These are phyloP conservation scores for Tulasnella sp. DNA, from an alignment of 768 basidiomycete species.

Conservation along the genomic window DNA sequence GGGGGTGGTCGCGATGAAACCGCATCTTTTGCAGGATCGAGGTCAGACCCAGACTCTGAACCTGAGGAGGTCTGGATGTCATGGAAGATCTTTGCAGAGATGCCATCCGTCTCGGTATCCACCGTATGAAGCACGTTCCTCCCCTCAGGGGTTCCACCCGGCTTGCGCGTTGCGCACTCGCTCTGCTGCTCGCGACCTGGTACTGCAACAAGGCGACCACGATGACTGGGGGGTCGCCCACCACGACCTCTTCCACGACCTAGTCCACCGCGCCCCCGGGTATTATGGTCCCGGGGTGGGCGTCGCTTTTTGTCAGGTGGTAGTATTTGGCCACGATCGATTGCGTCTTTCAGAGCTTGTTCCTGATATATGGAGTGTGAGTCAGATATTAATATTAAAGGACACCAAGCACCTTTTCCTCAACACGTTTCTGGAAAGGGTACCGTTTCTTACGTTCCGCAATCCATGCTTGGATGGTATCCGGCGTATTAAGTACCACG, in stretches of 20 bases:
- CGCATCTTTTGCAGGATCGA: conserved; percentile 25
- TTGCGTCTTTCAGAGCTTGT: conserved; percentile 11
- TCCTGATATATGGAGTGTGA: not conserved
- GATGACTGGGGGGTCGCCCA: not conserved
- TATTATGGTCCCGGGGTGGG: not conserved
- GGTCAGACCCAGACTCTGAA: conserved; percentile 20
- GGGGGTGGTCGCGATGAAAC: conserved; percentile 22
- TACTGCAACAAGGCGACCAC: not conserved
- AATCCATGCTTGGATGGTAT: conserved; percentile 74
- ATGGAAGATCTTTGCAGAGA: no score
- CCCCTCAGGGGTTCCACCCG: no score
- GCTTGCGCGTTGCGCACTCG: no score
- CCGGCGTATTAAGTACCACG: conserved; percentile 64
- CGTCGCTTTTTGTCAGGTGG: not conserved
- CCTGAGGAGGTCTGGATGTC: no score
- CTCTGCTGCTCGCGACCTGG: no score
- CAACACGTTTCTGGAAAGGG: conserved; percentile 55
- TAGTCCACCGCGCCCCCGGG: not conserved
- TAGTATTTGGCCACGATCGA: conserved; percentile 14
- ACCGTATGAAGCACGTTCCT: no score
- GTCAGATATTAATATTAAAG: not conserved
- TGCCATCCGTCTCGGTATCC: no score
- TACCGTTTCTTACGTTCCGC: conserved; percentile 78
- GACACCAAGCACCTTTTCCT: conserved; percentile 44
- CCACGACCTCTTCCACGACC: not conserved